Conservation (phyloP, 1,139 yeast genomes). For the Yamadazyma sp. region DNA sequence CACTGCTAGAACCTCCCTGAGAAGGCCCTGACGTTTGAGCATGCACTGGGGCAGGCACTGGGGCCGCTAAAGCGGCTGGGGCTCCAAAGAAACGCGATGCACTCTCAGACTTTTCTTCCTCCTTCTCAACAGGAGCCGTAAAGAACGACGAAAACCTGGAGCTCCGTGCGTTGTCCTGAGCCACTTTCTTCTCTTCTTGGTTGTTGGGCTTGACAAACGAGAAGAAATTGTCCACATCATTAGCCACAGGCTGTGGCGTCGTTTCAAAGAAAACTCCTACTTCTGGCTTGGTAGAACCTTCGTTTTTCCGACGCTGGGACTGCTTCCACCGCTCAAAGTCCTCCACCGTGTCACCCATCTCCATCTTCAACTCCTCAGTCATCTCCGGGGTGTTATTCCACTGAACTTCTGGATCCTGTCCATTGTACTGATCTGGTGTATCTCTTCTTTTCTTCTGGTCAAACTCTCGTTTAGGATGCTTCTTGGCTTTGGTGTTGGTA, state of each 20-base stretch:
- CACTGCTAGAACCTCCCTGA: not conserved
- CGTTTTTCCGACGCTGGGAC: conserved; percentile 43
- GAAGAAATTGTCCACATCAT: conserved; percentile 54
- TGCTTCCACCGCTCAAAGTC: conserved; percentile 72
- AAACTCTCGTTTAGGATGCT: conserved; percentile 10
- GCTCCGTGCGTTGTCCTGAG: conserved; percentile 26
- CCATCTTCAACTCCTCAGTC: conserved; percentile 33
- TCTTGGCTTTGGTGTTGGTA: conserved; percentile 4
- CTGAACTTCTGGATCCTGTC: conserved; percentile 13
- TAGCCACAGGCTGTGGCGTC: conserved; percentile 26
- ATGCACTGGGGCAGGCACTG: no score
- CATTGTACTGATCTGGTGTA: not conserved
- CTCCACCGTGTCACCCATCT: conserved; percentile 60
- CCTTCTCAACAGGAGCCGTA: conserved; percentile 6
- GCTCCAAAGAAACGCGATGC: conserved; percentile 20
- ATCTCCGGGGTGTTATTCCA: conserved; percentile 46
- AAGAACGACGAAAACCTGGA: conserved; percentile 52
- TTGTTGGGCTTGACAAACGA: conserved; percentile 40
- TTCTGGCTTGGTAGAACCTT: conserved; percentile 14
- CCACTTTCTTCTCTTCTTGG: conserved; percentile 12
- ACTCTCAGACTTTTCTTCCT: conserved; percentile 8
- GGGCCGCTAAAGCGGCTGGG: conserved; percentile 1
- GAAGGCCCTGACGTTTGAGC: not conserved
- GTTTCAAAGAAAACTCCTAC: conserved; percentile 18
- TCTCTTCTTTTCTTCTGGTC: conserved; percentile 11